A percentile compares a stretch with the other conserved stretches of the same genome.
phyloP scores from a whole-genome alignment of 2,329 filamentous ascomycete genomes.

The Thielaviopsis populi region DNA sequence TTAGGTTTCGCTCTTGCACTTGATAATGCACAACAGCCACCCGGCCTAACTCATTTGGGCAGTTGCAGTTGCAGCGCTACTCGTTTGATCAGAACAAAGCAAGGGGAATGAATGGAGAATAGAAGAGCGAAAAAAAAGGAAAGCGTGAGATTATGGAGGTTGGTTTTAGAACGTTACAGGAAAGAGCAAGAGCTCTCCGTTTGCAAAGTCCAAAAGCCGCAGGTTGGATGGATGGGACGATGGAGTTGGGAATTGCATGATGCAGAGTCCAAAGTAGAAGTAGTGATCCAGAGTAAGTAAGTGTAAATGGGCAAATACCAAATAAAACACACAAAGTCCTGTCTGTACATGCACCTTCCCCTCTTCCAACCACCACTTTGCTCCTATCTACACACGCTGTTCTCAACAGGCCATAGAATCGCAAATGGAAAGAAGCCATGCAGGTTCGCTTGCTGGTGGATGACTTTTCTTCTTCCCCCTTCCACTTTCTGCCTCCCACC shows the following conservation, averaged over 20 bases:
- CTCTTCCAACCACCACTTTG: background rate
- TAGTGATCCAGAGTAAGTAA: background rate
- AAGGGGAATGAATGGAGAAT: background rate
- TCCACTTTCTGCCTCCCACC: too few relatives aligned
- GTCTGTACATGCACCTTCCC: background rate
- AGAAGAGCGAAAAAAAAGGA: background rate
- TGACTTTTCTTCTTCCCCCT: too few relatives aligned
- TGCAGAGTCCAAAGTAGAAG: background rate
- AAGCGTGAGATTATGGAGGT: background rate
- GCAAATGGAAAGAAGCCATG: background rate
- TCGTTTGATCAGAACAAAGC: background rate
- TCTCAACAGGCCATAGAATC: background rate
- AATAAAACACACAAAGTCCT: background rate
- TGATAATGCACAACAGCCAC: background rate
- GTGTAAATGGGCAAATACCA: background rate
- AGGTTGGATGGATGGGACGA: background rate
- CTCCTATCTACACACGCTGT: background rate
- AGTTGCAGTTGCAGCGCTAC: background rate
- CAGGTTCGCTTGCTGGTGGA: background rate
- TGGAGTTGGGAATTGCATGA: background rate
- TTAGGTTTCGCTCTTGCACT: background rate
- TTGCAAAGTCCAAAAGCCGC: background rate
- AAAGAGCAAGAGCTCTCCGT: conserved; percentile 1
- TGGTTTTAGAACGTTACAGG: conserved; percentile 1
- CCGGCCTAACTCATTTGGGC: background rate